Conservation (phyloP, 1,139 yeast species). For the Petasospora rhodanensis region DNA sequence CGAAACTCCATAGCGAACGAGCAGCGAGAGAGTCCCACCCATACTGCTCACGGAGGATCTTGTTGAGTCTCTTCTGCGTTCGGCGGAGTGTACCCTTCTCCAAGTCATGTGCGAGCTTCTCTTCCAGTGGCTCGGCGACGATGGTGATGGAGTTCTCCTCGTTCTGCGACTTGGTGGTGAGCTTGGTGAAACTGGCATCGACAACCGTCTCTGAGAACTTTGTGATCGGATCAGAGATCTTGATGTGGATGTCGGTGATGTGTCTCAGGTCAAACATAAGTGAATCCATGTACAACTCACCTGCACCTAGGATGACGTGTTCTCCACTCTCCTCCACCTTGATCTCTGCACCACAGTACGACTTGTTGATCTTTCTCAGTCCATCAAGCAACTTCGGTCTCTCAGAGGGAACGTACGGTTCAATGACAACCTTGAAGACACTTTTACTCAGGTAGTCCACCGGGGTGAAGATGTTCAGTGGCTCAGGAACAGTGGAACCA, state of each 20-base stretch:
- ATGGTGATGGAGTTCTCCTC: slow-evolving; percentile 59
- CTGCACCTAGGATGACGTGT: slow-evolving; percentile 73
- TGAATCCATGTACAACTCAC: slow-evolving; percentile 87
- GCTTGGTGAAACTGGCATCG: slow-evolving; percentile 63
- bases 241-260: slow-evolving; percentile 63
- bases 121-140: slow-evolving; percentile 72
- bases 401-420: slow-evolving; percentile 77
- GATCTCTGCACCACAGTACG: slow-evolving; percentile 62
- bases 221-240: slow-evolving; percentile 81
- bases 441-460: slow-evolving; percentile 47
- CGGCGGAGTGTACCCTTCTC: slow-evolving; percentile 43
- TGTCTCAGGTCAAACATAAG: slow-evolving; percentile 70
- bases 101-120: slow-evolving; percentile 51
- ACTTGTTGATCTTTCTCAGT: slow-evolving; percentile 53
- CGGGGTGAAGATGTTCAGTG: slow-evolving; percentile 36
- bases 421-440: slow-evolving; percentile 77
- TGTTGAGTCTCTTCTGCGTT: slow-evolving; percentile 37
- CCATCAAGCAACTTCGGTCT: slow-evolving; percentile 69
- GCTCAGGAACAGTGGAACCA: slow-evolving; percentile 23
- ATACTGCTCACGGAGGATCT: slow-evolving; percentile 50
- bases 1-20: slow-evolving; percentile 78
- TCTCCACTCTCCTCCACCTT: slow-evolving; percentile 90
- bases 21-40: slow-evolving; percentile 86
- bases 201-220: slow-evolving; percentile 75
- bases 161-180: slow-evolving; percentile 54